Evolutionary conservation across 2,329 filamentous ascomycete species (phyloP).

Genomic region (Paecilomyces formosus): DNA sequence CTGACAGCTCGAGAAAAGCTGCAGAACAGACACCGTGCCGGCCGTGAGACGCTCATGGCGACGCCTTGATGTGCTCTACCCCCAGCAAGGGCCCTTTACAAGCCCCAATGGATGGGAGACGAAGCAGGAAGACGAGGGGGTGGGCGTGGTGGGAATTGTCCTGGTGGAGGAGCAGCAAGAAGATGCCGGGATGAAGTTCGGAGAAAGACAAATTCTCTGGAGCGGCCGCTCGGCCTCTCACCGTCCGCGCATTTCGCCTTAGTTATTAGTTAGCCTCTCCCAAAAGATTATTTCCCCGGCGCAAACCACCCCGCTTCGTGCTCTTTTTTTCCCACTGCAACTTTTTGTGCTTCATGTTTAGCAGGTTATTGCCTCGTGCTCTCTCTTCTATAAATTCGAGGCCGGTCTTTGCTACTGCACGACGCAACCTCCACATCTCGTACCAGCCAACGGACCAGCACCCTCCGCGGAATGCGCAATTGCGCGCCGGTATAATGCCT

Average conservation of each 20-base stretch:
- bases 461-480: constrained; percentile 13
- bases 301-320: neutral
- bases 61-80: constrained; percentile 15
- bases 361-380: neutral
- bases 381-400: neutral
- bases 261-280: neutral
- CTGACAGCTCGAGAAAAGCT: constrained; percentile 35
- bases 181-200: constrained; percentile 5
- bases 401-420: neutral
- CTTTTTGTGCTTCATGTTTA: neutral
- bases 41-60: constrained; percentile 43
- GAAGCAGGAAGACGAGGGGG: constrained; percentile 1
- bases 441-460: neutral
- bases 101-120: constrained; percentile 5
- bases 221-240: neutral
- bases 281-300: neutral
- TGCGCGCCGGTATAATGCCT: constrained; percentile 18
- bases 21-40: constrained; percentile 45
- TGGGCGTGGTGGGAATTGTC: constrained; percentile 1
- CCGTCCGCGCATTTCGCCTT: constrained; percentile 2
- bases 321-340: neutral
- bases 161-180: neutral
- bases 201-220: constrained; percentile 15
- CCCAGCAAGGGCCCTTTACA: constrained; percentile 19
- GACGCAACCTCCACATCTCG: neutral